These are phyloP conservation scores for Omphalotus olearius DNA, from an alignment of 1,284 basidiomycete species.

Conservation along the genomic window DNA sequence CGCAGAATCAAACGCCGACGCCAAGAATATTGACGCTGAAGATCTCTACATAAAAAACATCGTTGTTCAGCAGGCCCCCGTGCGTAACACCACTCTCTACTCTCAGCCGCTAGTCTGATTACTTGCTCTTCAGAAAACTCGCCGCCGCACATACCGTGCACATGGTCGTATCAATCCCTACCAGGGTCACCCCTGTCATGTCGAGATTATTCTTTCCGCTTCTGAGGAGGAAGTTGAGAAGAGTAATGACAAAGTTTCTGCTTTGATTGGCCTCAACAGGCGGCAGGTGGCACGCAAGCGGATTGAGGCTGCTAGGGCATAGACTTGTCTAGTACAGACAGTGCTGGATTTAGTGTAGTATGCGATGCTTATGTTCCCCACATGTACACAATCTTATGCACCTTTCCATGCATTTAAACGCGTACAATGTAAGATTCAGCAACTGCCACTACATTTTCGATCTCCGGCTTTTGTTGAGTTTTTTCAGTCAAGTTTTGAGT, in stretches of 20 bases:
- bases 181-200: slow-evolving; percentile 91
- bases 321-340: slow-evolving; percentile 14
- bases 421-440: background rate
- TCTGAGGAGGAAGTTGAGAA: slow-evolving; percentile 83
- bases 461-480: too few species aligned
- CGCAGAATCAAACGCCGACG: slow-evolving; percentile 98
- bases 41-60: slow-evolving; percentile 96
- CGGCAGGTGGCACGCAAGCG: slow-evolving; percentile 79
- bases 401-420: slow-evolving; percentile 2
- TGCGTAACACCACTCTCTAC: slow-evolving; percentile 35
- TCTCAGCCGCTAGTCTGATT: background rate
- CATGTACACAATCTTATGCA: slow-evolving; percentile 14
- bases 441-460: too few species aligned
- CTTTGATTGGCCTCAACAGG: slow-evolving; percentile 69
- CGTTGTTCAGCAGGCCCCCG: slow-evolving; percentile 96
- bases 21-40: slow-evolving; percentile 93
- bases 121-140: slow-evolving; percentile 76
- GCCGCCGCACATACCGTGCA: slow-evolving; percentile 98
- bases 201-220: slow-evolving; percentile 88
- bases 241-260: slow-evolving; percentile 73
- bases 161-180: slow-evolving; percentile 93
- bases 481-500: too few species aligned
- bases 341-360: slow-evolving; percentile 9
- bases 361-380: slow-evolving; percentile 11
- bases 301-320: slow-evolving; percentile 72